Base-by-base conservation (phyloP, 164 flowering plant genomes). In the Saururus chinensis region DNA sequence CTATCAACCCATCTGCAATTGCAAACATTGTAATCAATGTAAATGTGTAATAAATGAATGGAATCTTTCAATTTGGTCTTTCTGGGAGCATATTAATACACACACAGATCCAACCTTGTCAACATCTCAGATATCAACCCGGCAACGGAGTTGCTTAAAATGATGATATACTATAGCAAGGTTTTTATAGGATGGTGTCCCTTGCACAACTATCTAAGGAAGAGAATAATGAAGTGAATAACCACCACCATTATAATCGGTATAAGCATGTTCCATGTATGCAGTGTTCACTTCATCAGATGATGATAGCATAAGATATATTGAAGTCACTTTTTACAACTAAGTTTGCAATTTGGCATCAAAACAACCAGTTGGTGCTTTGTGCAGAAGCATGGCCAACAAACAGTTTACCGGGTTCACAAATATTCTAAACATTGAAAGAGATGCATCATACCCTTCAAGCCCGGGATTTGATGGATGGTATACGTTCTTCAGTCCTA, bases 391-490 rank as follows among this genome's bases (percentile, higher is more conserved):
- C 24, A 5, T n/a, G 56, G 19, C 22, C 22, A 17, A 53, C 17
- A 53, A 53, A 53, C 21, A 7, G 17, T 53, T 53, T 2, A 53
- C 11, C n/a, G 12, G 7, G 4, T 53, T 22, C n/a, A n/a, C 7
- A 17, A 53, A 17, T 19, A 22, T 17, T 22, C 21, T 7, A 53
- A 22, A 1, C 56, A 5, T 22, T 17, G 22, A 17, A 22, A 14
- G 30, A 51, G 40, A 59, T 19, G 20, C 53, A 23, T 22, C n/a
- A 71, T 88, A 90, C 99, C 99, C 99, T 70, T 90, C 92, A 40
- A 93, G 76, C 61, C 97, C 91, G 53, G 99, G 97, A 61, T 81
- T 80, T 41, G 65, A 41, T n/a, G 97, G 96, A 66, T 75, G 77
- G 72, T 81, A 87, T 11, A 93, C 85, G 67, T 86, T 84, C 74